Conservation (phyloP, 495 filamentous ascomycete species). For the Aspergillus nidulans region DNA sequence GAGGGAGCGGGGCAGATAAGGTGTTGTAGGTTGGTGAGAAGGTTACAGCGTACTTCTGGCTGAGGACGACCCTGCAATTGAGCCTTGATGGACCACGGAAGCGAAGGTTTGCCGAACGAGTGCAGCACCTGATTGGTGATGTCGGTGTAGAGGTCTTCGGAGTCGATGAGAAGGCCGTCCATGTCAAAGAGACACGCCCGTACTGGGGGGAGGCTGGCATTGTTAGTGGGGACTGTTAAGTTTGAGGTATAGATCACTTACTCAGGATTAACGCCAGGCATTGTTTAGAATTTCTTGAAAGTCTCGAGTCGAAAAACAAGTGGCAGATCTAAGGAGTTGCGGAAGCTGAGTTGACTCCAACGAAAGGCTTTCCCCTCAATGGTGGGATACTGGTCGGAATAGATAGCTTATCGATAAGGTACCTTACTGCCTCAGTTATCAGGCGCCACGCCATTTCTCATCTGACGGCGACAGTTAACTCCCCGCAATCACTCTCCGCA, state of each 20-base stretch:
- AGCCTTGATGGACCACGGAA: slow-evolving; percentile 94
- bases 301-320: background rate
- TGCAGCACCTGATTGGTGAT: slow-evolving; percentile 77
- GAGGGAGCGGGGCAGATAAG: background rate
- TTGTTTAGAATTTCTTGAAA: background rate
- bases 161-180: slow-evolving; percentile 92
- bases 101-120: slow-evolving; percentile 61
- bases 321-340: background rate
- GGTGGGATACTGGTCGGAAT: background rate
- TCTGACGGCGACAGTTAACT: background rate
- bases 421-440: background rate
- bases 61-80: slow-evolving; percentile 88
- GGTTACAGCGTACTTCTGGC: slow-evolving; percentile 47
- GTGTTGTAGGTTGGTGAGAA: background rate
- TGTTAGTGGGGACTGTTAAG: slow-evolving; percentile 13
- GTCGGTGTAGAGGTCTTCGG: slow-evolving; percentile 85
- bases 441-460: too few relatives aligned
- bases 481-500: background rate
- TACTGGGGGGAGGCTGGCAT: slow-evolving; percentile 63
- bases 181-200: slow-evolving; percentile 97
- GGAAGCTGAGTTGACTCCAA: background rate
- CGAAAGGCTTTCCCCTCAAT: background rate
- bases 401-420: background rate
- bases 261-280: slow-evolving; percentile 6
- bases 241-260: slow-evolving; percentile 1